Evolutionary conservation across 306 rosid species (phyloP), one percentile per base, ranked within the genome.

Genomic region (Geum urbanum): DNA sequence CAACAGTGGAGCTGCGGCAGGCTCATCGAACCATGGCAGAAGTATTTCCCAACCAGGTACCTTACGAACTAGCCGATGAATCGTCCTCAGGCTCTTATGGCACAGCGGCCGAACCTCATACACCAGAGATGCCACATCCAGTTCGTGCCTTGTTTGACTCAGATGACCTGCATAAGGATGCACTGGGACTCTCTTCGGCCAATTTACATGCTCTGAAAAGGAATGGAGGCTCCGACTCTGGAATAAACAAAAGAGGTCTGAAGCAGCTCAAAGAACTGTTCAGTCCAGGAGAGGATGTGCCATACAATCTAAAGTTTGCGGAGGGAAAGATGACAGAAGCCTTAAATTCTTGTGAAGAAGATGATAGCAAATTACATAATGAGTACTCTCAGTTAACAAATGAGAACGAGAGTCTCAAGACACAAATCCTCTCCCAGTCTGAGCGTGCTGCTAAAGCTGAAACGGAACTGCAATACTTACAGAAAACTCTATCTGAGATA

Each of bases 1-100:
- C 99, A 46, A 95, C 99, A 18, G 96, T 24, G 71, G 99, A 91
- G 85, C 88, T 95, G 63, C 92, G 90, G 16, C 95, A 95, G 27
- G 99, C 96, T 71, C 99, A 95, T 79, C 87, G 79, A 82, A 86
- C 99, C 69, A 95, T 95, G 87, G 95, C 92, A 66, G 92, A 89
- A 82, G 96, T 84, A 64, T 91, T 95, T 82, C 97, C 97, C 54
- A 88, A 91, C 84, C 89, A 86, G 77, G 82, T 84, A 68, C 91
- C 84, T 63, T 85, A 64, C 72, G 74, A 75, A 73, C 67, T 83
- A 55, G 66, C 77, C 48, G 97, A 95, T 19, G 92, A 91, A 75
- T 81, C 88, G 15, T 83, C 86, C 46, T 84, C 88, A 51, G 73
- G 85, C 74, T 77, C 88, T 81, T 82, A 83, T 1, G 87, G 79